Percentiles rank a stretch among this genome's conserved stretches.
phyloP scores from a whole-genome alignment of 148 eudicot genomes.

The Rhododendron ovatum region DNA sequence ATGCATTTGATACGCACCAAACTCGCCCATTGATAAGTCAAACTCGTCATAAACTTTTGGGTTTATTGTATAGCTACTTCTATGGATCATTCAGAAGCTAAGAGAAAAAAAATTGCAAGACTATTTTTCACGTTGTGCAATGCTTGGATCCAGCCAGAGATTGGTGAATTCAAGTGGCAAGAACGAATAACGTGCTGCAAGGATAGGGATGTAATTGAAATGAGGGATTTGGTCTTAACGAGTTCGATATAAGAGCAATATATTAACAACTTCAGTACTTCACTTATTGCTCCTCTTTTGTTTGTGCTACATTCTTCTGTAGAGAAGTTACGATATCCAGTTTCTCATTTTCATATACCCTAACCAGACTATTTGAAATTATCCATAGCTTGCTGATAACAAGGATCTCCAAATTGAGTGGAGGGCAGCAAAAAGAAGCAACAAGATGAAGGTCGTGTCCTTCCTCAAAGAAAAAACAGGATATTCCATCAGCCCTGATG shows the following conservation, averaged over 20 bases:
- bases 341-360: background rate
- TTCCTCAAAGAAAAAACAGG: slow-evolving; percentile 76
- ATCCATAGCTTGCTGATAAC: slow-evolving; percentile 70
- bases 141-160: slow-evolving; percentile 2
- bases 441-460: slow-evolving; percentile 71
- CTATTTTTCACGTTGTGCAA: background rate
- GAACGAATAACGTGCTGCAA: background rate
- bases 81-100: background rate
- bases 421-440: slow-evolving; percentile 78
- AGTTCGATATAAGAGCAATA: background rate
- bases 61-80: background rate
- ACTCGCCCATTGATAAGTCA: background rate
- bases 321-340: background rate
- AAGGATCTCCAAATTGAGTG: slow-evolving; percentile 78
- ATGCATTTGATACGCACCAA: background rate
- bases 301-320: background rate
- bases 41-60: background rate
- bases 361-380: slow-evolving; percentile 2
- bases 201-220: background rate
- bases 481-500: slow-evolving; percentile 79
- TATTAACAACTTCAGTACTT: background rate
- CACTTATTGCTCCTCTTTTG: background rate
- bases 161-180: background rate
- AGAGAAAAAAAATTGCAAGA: background rate
- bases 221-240: background rate